phyloP scores from a whole-genome alignment of 1,139 yeast species.

The Ogataea hybrid region DNA sequence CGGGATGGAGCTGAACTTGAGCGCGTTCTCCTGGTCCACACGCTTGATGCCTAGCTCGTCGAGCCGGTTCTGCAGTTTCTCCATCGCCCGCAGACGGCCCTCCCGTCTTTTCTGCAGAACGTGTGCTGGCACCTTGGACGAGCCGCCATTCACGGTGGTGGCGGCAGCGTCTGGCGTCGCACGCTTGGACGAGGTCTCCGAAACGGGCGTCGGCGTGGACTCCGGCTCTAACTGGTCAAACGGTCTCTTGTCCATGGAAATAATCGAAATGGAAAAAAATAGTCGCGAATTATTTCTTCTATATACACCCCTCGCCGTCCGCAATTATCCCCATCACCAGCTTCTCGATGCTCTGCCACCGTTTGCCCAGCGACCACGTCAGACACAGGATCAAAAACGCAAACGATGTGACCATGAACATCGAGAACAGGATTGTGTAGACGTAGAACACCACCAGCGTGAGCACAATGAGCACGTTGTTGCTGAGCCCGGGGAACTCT shows the following conservation, averaged over 20 bases:
- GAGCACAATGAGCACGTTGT: slow-evolving; percentile 19
- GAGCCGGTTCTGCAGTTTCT: slow-evolving; percentile 67
- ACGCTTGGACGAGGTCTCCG: slow-evolving; percentile 22
- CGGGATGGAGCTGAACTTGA: slow-evolving; percentile 64
- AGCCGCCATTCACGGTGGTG: slow-evolving; percentile 22
- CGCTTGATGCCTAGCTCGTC: slow-evolving; percentile 76
- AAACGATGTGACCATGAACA: slow-evolving; percentile 33
- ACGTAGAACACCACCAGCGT: slow-evolving; percentile 32
- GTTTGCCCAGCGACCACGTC: slow-evolving; percentile 30
- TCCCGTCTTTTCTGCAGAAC: slow-evolving; percentile 68
- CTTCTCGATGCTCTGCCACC: slow-evolving; percentile 32
- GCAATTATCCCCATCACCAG: slow-evolving; percentile 28
- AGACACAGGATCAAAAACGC: slow-evolving; percentile 34
- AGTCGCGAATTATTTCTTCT: neutral
- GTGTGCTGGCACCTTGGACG: slow-evolving; percentile 51
- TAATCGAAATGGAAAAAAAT: neutral
- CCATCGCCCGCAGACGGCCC: slow-evolving; percentile 74
- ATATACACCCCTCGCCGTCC: slow-evolving; percentile 27
- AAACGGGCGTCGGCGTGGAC: slow-evolving; percentile 14
- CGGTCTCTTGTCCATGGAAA: slow-evolving; percentile 14
- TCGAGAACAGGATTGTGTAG: slow-evolving; percentile 32
- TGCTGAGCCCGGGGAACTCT: slow-evolving; percentile 28
- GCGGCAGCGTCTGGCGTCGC: slow-evolving; percentile 21
- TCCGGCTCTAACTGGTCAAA: slow-evolving; percentile 15
- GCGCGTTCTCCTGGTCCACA: slow-evolving; percentile 60